phyloP scores from a whole-genome alignment of 202 grass and related monocot genomes.

The Eragrostis tef region DNA sequence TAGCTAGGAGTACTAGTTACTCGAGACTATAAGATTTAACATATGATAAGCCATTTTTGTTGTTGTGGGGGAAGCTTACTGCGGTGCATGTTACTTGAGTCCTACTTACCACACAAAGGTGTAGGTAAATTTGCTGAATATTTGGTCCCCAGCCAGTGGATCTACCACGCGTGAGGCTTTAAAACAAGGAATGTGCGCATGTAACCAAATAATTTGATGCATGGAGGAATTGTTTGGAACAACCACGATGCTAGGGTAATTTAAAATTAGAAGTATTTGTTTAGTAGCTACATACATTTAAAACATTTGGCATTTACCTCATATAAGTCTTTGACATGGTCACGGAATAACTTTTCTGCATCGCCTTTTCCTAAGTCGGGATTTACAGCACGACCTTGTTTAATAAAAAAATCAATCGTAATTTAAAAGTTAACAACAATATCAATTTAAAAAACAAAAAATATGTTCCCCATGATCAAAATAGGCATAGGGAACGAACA shows the following conservation, averaged over 20 bases:
- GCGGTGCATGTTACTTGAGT: background rate
- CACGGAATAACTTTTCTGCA: conserved; percentile 81
- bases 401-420: too few relatives aligned
- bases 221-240: conserved; percentile 7
- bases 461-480: too few relatives aligned
- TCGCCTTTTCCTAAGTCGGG: conserved; percentile 78
- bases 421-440: too few relatives aligned
- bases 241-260: conserved; percentile 21
- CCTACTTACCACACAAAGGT: background rate
- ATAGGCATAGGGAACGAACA: too few relatives aligned
- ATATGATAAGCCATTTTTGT: conserved; percentile 23
- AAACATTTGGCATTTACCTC: conserved; percentile 65
- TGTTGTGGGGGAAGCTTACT: too few relatives aligned
- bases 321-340: conserved; percentile 88
- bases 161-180: background rate
- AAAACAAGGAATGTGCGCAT: background rate
- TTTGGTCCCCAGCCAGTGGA: background rate
- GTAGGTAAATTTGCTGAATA: conserved; percentile 31
- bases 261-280: conserved; percentile 12
- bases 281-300: conserved; percentile 6
- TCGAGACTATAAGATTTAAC: background rate
- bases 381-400: conserved; percentile 82
- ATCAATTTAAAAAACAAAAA: too few relatives aligned
- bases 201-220: conserved; percentile 3
- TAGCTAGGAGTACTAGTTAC: too few relatives aligned